These are phyloP conservation scores for Colletotrichum gloeosporioides DNA, from an alignment of 2,329 filamentous ascomycete species.

Conservation along the genomic window DNA sequence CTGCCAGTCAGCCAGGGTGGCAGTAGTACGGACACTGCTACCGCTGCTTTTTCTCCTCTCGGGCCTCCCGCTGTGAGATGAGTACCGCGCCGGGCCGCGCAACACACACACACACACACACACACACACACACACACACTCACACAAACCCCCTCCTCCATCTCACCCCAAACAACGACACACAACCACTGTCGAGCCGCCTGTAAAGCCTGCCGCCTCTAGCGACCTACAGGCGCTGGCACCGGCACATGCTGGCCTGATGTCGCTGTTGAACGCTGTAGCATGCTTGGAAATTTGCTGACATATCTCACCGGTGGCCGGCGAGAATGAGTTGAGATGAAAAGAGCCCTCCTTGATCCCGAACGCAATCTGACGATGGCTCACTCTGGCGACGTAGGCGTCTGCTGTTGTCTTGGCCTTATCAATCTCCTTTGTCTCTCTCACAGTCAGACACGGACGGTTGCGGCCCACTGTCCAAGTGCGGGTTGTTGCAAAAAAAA, in stretches of 20 bases:
- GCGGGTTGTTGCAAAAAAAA: neutral
- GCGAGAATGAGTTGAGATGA: constrained; percentile 19
- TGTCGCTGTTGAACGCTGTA: neutral
- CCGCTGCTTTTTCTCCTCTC: neutral
- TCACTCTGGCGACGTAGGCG: neutral
- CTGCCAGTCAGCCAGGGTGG: neutral
- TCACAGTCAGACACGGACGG: constrained; percentile 3
- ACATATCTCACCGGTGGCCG: neutral
- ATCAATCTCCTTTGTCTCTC: constrained; percentile 17
- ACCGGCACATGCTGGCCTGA: neutral
- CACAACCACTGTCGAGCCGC: neutral
- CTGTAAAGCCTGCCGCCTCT: neutral
- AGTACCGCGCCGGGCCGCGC: constrained; percentile 3
- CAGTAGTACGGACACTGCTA: neutral
- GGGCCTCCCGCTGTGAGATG: neutral
- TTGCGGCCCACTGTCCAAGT: neutral
- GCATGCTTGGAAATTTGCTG: neutral
- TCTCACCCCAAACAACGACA: neutral
- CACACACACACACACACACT: neutral
- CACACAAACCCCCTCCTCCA: neutral
- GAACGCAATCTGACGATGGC: constrained; percentile 11
- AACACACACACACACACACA: neutral
- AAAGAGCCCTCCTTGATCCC: neutral
- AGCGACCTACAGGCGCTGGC: neutral
- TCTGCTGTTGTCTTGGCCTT: constrained; percentile 1